Evolutionary conservation across 495 filamentous ascomycete genomes (phyloP).

Genomic region (Alectoria sarmentosa): DNA sequence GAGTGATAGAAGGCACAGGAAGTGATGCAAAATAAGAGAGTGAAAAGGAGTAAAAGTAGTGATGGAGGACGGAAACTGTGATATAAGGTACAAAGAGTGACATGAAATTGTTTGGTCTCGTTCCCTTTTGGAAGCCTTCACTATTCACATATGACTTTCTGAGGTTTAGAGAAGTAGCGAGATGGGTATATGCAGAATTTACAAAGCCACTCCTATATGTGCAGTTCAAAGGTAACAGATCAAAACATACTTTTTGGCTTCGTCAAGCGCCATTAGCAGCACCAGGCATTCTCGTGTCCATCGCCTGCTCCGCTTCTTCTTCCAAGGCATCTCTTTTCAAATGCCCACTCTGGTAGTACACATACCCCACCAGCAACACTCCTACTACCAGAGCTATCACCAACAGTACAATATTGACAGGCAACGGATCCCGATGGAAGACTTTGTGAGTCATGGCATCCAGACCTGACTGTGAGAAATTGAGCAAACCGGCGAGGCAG

Average conservation of each 20-base stretch:
- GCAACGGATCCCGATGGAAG: slow-evolving; percentile 66
- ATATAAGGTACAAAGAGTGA: not conserved
- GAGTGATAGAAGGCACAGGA: not conserved
- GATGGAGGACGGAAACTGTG: not conserved
- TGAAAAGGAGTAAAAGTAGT: not conserved
- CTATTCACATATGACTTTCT: not conserved
- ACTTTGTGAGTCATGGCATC: slow-evolving; percentile 70
- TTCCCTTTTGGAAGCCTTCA: slow-evolving; percentile 4
- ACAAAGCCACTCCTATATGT: slow-evolving; percentile 4
- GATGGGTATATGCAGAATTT: slow-evolving; percentile 1
- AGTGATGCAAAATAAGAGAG: not conserved
- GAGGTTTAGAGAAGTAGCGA: not conserved
- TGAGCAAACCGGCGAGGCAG: slow-evolving; percentile 77
- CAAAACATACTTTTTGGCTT: not conserved
- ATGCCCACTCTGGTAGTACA: slow-evolving; percentile 32
- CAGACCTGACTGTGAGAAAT: slow-evolving; percentile 77
- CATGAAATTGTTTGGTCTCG: not conserved
- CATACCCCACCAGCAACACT: slow-evolving; percentile 50
- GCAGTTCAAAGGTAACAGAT: not conserved
- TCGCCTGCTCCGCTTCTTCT: slow-evolving; percentile 34
- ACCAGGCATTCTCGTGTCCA: slow-evolving; percentile 31
- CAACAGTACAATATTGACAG: slow-evolving; percentile 69
- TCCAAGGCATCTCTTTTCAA: slow-evolving; percentile 32
- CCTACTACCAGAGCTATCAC: slow-evolving; percentile 54
- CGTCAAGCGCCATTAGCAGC: slow-evolving; percentile 11